Conservation (phyloP, 2,329 filamentous ascomycete genomes). For the Apiospora pterosperma region DNA sequence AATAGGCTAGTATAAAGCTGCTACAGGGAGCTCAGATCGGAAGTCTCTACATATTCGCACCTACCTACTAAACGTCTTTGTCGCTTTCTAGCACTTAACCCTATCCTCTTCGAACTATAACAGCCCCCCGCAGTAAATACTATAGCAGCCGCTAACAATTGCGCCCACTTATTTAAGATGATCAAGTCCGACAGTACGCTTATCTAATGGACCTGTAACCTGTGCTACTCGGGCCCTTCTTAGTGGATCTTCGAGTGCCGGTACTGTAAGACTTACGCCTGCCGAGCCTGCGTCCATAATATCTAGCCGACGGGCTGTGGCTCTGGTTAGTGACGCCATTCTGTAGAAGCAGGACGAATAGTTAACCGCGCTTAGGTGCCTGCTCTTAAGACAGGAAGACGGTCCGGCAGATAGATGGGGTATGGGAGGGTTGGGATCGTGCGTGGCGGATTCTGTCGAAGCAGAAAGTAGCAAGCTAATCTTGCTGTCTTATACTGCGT, state of each 20-base stretch:
- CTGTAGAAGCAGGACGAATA: too few relatives aligned
- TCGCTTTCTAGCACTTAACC: background rate
- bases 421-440: too few relatives aligned
- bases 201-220: slow-evolving; percentile 62
- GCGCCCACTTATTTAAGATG: slow-evolving; percentile 60
- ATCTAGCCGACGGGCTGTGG: slow-evolving; percentile 25
- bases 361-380: too few relatives aligned
- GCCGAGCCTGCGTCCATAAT: slow-evolving; percentile 53
- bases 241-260: slow-evolving; percentile 68
- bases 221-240: slow-evolving; percentile 62
- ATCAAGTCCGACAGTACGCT: slow-evolving; percentile 65
- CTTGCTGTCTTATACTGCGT: too few relatives aligned
- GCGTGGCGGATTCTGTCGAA: too few relatives aligned
- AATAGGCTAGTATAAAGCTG: too few relatives aligned
- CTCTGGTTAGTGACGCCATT: background rate
- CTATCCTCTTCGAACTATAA: too few relatives aligned
- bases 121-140: slow-evolving; percentile 12
- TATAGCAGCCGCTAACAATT: slow-evolving; percentile 55
- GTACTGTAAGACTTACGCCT: slow-evolving; percentile 65
- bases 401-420: too few relatives aligned
- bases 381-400: too few relatives aligned
- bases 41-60: too few relatives aligned
- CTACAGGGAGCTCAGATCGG: too few relatives aligned
- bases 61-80: background rate
- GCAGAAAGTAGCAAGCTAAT: too few relatives aligned